phyloP scores from a whole-genome alignment of 371 early-diverging fungal species.

The Phascolomyces articulosus region DNA sequence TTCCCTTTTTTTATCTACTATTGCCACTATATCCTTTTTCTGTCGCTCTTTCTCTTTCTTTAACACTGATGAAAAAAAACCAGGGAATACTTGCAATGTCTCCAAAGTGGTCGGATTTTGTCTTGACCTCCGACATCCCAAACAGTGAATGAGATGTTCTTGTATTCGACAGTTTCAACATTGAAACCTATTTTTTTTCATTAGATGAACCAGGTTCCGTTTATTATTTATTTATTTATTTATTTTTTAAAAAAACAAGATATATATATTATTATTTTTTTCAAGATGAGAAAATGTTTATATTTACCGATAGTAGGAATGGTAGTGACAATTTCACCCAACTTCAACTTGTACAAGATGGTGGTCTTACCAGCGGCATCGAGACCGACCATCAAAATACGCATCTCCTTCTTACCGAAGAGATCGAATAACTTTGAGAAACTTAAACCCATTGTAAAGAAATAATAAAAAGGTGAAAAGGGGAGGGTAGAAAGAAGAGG shows the following conservation, averaged over 20 bases:
- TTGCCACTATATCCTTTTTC: background rate
- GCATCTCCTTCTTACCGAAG: slow-evolving; percentile 89
- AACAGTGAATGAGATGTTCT: slow-evolving; percentile 96
- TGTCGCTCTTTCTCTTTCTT: background rate
- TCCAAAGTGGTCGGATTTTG: slow-evolving; percentile 58
- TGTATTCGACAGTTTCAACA: slow-evolving; percentile 94
- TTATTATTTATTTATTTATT: background rate
- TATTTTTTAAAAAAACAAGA: background rate
- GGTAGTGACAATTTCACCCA: slow-evolving; percentile 96
- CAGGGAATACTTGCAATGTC: slow-evolving; percentile 53
- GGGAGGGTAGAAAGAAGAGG: too few species aligned
- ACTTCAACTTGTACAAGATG: slow-evolving; percentile 85
- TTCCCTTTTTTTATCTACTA: background rate
- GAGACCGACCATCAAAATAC: slow-evolving; percentile 96
- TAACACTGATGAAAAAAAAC: background rate
- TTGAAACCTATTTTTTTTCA: slow-evolving; percentile 78
- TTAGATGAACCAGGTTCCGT: too few species aligned
- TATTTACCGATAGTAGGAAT: slow-evolving; percentile 83
- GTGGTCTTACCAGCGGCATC: slow-evolving; percentile 99
- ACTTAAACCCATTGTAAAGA: slow-evolving; percentile 43
- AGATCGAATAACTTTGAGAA: slow-evolving; percentile 48
- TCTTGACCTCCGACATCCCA: slow-evolving; percentile 94
- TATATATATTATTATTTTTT: too few species aligned
- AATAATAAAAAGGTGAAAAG: too few species aligned
- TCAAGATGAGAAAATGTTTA: too few species aligned